phyloP scores from a whole-genome alignment of 2,329 filamentous ascomycete genomes.

The Stachybotrys echinatus region DNA sequence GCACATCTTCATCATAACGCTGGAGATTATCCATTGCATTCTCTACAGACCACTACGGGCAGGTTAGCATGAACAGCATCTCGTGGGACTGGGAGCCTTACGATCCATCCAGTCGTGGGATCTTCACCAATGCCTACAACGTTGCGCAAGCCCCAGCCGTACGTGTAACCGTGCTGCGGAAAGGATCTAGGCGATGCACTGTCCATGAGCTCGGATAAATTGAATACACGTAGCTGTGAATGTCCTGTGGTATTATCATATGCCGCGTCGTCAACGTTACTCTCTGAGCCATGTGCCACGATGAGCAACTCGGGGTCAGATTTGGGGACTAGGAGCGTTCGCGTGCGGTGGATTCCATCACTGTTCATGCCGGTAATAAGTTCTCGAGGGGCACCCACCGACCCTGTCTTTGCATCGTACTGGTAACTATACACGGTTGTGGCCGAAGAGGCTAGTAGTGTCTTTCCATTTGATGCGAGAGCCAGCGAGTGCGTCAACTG shows the following conservation, averaged over 20 bases:
- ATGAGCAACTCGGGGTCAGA: constrained; percentile 48
- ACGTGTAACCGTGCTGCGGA: constrained; percentile 36
- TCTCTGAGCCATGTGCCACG: constrained; percentile 55
- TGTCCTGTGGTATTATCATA: constrained; percentile 44
- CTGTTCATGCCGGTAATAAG: constrained; percentile 54
- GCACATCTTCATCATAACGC: constrained; percentile 50
- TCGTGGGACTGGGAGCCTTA: constrained; percentile 5
- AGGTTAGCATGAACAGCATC: no score
- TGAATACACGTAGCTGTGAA: constrained; percentile 53
- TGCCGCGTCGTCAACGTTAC: constrained; percentile 51
- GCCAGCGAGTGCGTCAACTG: constrained; percentile 47
- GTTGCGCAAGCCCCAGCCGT: constrained; percentile 64
- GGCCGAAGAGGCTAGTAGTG: constrained; percentile 44
- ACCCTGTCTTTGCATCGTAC: constrained; percentile 48
- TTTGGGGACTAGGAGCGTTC: constrained; percentile 55
- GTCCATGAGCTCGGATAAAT: constrained; percentile 21
- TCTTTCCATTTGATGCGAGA: constrained; percentile 38
- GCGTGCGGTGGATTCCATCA: constrained; percentile 50
- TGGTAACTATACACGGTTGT: constrained; percentile 52
- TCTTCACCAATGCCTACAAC: constrained; percentile 62
- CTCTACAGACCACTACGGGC: constrained; percentile 48
- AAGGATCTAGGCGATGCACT: constrained; percentile 22
- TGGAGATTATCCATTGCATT: constrained; percentile 59
- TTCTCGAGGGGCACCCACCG: constrained; percentile 34
- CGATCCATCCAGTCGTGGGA: constrained; percentile 37